These are phyloP conservation scores for Plectosphaerella sp. DNA, from an alignment of 2,329 filamentous ascomycete species.

Conservation along the genomic window DNA sequence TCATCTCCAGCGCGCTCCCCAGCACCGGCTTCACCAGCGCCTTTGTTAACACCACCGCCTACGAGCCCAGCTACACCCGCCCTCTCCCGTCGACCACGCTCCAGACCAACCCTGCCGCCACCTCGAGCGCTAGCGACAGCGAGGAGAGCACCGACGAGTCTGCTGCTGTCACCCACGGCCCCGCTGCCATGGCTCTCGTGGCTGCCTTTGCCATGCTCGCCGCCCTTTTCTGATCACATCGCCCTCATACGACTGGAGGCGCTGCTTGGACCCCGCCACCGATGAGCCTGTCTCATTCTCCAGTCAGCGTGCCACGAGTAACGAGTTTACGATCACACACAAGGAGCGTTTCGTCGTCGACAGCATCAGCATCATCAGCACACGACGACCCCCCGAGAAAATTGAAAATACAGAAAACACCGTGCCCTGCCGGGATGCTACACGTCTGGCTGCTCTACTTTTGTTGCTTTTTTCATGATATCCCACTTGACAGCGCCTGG, in stretches of 20 bases:
- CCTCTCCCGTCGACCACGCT: neutral
- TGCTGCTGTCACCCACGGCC: slow-evolving; percentile 6
- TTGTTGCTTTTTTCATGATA: slow-evolving; percentile 9
- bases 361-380: neutral
- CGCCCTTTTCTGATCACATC: slow-evolving; percentile 7
- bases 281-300: neutral
- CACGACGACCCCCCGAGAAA: no score
- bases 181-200: slow-evolving; percentile 8
- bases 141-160: neutral
- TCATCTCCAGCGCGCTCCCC: slow-evolving; percentile 1
- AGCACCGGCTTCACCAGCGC: neutral
- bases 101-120: slow-evolving; percentile 4
- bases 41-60: slow-evolving; percentile 1
- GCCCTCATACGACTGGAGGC: slow-evolving; percentile 10
- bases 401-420: neutral
- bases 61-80: neutral
- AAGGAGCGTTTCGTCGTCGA: slow-evolving; percentile 5
- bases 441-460: slow-evolving; percentile 6
- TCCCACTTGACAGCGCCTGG: slow-evolving; percentile 2
- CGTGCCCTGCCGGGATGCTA: slow-evolving; percentile 12
- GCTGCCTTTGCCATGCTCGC: slow-evolving; percentile 10
- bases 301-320: slow-evolving; percentile 8
- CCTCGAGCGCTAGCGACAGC: neutral
- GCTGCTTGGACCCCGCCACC: neutral
- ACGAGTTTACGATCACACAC: slow-evolving; percentile 8